Base-by-base conservation (phyloP, 352 stramenopile species). In the Pythium grandisporangium region DNA sequence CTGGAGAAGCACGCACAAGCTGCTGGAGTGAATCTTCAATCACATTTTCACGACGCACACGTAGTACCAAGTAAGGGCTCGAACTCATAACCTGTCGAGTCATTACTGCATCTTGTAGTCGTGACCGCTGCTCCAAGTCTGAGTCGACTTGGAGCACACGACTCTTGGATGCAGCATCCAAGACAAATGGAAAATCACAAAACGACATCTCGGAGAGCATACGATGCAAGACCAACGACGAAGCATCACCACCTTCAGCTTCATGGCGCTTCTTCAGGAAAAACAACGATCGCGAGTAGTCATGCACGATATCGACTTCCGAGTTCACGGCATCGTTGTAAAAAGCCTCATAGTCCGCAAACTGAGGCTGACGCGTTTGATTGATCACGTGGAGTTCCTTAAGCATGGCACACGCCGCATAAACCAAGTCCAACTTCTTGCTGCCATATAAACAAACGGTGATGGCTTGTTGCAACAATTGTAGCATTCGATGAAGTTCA, bases 251-350 rank as follows among this genome's bases (percentile, higher is more conserved):
- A 22, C 49, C 44, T 40, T 42, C 22, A 14, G 30, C 25, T 54
- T 61, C 52, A 16, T 54, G 59, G 3, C 64, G 58, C 36, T 84
- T 89, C 45, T 84, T 84, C 37, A 72, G 54, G 37, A 84, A 83
- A 49, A 80, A 82, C 17, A 84, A 58, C 7, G 73, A 90, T 10
- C 70, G 71, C 16, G 64, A 53, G 41, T 90, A 90, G 53, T 90
- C 77, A 37, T 83, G 58, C 10, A 87, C 64, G 26, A 90, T 65
- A 42, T 90, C 76, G n/a, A 87, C 66, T 53, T 90, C 77, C 5
- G 65, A 80, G 49, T 90, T 90, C 10, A 87, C 71, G 0, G 77
- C 77, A 26, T 90, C 77, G 42, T 90, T 90, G 45, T 90, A 90
- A 44, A 90, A 87, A 35, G 82, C 73, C 8, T 80, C 58, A 44